Evolutionary conservation across 2,329 filamentous ascomycete genomes (phyloP), one percentile per base, ranked within the genome.

Genomic region (Colletotrichum tropicicola): DNA sequence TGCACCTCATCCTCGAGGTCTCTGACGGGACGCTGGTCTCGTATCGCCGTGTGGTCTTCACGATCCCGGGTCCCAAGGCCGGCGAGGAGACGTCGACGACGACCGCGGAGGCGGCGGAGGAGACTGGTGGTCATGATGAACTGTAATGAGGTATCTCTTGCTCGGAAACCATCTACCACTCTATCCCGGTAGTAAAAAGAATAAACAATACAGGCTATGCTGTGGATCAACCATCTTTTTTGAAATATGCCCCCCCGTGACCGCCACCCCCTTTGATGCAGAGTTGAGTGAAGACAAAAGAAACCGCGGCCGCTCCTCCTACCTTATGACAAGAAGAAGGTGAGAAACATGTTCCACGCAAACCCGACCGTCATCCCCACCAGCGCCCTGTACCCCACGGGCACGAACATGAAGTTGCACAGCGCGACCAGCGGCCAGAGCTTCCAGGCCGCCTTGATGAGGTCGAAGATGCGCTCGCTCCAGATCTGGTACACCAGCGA

Each of bases 321-420:
- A 10, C 32, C 23, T 57, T 13, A 65, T 41, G 73, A 73, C 6
- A 75, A 71, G 43, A 77, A 76, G 12, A 78, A 69, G 17, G 75
- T 78, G 30, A 78, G 64, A 44, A 78, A 78, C 27, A 78, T 77
- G 52, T 75, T 78, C 76, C 76, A 78, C 2, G 74, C 70, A 19
- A 78, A 78, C 3, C 76, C 76, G 30, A 78, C 73, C 57, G 73
- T 75, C 19, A 76, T 75, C 0, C 73, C 74, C 3, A 78, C 76
- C 25, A 78, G 69, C 19, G 77, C 76, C 13, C 76, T 62, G 13
- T 74, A 77, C 12, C 75, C 71, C 8, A 78, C 75, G 1, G 76
- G 76, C 6, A 78, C 75, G 71, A 74, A 78, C 5, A 75, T 58
- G 54, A 77, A 78, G 59, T 77, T 78, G 72, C 70, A 72, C 12